phyloP scores from a whole-genome alignment of 108 stramenopile species.

The Skeletonema marinoi region DNA sequence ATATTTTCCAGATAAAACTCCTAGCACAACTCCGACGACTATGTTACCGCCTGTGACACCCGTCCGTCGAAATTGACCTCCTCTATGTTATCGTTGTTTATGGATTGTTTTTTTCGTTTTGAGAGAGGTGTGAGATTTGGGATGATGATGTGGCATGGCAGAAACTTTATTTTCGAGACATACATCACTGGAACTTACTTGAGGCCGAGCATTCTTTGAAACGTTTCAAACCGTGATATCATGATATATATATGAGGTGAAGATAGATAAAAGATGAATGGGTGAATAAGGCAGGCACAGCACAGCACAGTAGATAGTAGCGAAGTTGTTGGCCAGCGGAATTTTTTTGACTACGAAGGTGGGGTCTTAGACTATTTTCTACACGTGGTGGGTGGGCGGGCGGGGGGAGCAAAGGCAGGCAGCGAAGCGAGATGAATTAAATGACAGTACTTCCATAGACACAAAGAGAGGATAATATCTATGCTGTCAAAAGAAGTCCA shows the following conservation, averaged over 20 bases:
- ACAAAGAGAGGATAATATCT: no score
- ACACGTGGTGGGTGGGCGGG: no score
- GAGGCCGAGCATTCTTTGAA: slow-evolving; percentile 24
- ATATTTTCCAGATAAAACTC: slow-evolving; percentile 43
- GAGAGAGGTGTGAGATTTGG: background rate
- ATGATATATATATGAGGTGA: background rate
- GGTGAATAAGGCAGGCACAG: no score
- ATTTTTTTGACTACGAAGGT: no score
- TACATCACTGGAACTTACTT: slow-evolving; percentile 20
- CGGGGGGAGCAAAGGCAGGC: no score
- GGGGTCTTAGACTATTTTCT: no score
- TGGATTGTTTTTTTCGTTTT: background rate
- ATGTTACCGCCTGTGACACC: slow-evolving; percentile 40
- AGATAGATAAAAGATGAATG: background rate
- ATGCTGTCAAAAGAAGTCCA: no score
- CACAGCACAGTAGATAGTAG: no score
- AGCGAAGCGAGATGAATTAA: no score
- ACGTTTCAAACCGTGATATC: slow-evolving; percentile 28
- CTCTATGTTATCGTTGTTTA: slow-evolving; percentile 13
- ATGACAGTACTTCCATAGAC: no score
- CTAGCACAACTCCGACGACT: slow-evolving; percentile 28
- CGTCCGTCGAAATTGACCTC: slow-evolving; percentile 42
- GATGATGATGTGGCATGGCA: background rate
- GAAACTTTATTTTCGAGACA: background rate
- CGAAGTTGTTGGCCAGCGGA: no score